A percentile compares a stretch with the other conserved stretches of the same genome.
Evolutionary conservation across 2,329 filamentous ascomycete genomes (phyloP).

Genomic region (Pseudogymnoascus sp.): DNA sequence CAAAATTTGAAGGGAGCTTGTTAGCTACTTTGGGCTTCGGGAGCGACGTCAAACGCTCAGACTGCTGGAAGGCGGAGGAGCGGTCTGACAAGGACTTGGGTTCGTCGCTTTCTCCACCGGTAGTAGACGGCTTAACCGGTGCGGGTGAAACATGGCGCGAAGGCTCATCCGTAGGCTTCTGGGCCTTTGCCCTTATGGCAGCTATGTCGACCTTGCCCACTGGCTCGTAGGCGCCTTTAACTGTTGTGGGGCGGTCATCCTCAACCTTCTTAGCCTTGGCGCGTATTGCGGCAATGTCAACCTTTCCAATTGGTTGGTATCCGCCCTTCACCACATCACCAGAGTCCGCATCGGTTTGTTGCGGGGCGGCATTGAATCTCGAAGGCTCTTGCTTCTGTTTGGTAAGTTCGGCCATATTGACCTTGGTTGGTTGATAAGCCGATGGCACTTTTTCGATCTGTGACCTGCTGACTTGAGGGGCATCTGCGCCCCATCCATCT

Average conservation of each 20-base stretch:
- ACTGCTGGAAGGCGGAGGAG: conserved; percentile 63
- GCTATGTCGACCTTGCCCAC: conserved; percentile 96
- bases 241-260: conserved; percentile 73
- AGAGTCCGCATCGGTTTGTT: conserved; percentile 36
- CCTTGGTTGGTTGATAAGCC: conserved; percentile 91
- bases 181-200: conserved; percentile 77
- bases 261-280: conserved; percentile 60
- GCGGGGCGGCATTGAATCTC: conserved; percentile 43
- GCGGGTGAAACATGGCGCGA: conserved; percentile 35
- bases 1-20: conserved; percentile 71
- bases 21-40: conserved; percentile 95
- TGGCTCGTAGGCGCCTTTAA: conserved; percentile 92
- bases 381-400: conserved; percentile 63
- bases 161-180: conserved; percentile 46
- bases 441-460: conserved; percentile 86
- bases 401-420: conserved; percentile 81
- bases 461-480: conserved; percentile 78
- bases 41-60: conserved; percentile 75
- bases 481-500: conserved; percentile 93
- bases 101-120: conserved; percentile 37
- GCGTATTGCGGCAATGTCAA: conserved; percentile 91
- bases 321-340: conserved; percentile 69
- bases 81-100: conserved; percentile 67
- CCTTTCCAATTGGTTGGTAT: conserved; percentile 92
- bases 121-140: conserved; percentile 33